Percentiles rank a stretch among this genome's conserved stretches.
These are phyloP conservation scores for Capronia epimyces DNA, from an alignment of 2,329 filamentous ascomycete genomes.

Conservation along the genomic window DNA sequence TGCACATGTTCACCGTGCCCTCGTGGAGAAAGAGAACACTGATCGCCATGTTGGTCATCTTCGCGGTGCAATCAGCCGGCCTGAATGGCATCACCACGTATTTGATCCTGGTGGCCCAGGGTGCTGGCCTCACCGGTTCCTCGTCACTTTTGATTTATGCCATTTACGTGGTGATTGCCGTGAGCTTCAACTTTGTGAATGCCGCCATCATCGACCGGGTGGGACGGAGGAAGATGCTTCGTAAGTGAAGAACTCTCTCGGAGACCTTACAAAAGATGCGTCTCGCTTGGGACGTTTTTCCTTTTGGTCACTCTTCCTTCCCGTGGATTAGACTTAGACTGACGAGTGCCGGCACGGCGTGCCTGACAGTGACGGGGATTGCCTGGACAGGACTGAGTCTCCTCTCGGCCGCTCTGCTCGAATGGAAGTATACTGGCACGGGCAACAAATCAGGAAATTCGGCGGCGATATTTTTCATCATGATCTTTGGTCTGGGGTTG, in stretches of 20 bases:
- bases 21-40: slow-evolving; percentile 9
- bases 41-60: slow-evolving; percentile 3
- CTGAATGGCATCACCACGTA: slow-evolving; percentile 35
- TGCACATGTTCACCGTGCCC: slow-evolving; percentile 16
- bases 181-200: slow-evolving; percentile 55
- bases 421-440: slow-evolving; percentile 31
- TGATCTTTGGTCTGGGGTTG: slow-evolving; percentile 35
- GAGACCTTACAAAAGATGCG: too few relatives aligned
- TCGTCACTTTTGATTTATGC: slow-evolving; percentile 40
- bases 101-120: slow-evolving; percentile 35
- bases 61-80: slow-evolving; percentile 30
- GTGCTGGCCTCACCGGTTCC: slow-evolving; percentile 34
- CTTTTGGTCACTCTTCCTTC: too few relatives aligned
- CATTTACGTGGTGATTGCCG: slow-evolving; percentile 37
- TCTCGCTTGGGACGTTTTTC: too few relatives aligned
- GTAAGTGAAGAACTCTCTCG: slow-evolving; percentile 1
- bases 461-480: slow-evolving; percentile 38
- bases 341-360: background rate
- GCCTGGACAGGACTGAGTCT: background rate
- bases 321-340: background rate
- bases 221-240: slow-evolving; percentile 49
- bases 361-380: slow-evolving; percentile 6
- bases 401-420: slow-evolving; percentile 9
- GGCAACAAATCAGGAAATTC: slow-evolving; percentile 33
- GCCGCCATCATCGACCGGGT: slow-evolving; percentile 63